Evolutionary conservation across 306 rosid species (phyloP).

Genomic region (Glycyrrhiza uralensis): DNA sequence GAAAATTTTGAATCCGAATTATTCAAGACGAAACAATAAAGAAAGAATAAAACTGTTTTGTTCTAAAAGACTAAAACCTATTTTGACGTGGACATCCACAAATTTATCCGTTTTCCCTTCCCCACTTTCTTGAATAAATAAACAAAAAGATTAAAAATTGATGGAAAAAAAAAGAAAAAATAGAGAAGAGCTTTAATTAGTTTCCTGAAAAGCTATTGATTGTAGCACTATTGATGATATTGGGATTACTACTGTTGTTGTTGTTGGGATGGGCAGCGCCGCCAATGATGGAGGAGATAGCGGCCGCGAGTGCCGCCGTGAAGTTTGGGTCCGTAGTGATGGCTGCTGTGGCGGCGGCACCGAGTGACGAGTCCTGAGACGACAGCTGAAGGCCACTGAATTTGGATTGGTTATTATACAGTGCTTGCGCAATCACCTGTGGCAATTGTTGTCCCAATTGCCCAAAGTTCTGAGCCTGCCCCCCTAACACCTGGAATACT

Average conservation of each 20-base stretch:
- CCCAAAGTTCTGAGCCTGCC: conserved; percentile 48
- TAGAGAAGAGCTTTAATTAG: conserved; percentile 21
- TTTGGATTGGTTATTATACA: conserved; percentile 77
- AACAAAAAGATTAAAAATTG: neutral
- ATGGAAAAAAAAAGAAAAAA: neutral
- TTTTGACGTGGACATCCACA: conserved; percentile 36
- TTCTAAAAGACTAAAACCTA: neutral
- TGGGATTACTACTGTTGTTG: neutral
- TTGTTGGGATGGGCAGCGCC: conserved; percentile 40
- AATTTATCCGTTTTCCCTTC: conserved; percentile 37
- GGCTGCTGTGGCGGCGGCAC: conserved; percentile 73
- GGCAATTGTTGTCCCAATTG: conserved; percentile 17
- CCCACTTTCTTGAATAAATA: conserved; percentile 14
- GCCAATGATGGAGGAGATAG: conserved; percentile 84
- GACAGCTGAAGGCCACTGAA: conserved; percentile 90
- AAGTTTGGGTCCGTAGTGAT: conserved; percentile 85
- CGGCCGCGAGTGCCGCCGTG: conserved; percentile 87
- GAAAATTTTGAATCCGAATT: conserved; percentile 30
- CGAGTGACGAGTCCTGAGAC: conserved; percentile 62
- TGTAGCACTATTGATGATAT: conserved; percentile 32
- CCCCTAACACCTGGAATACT: conserved; percentile 44
- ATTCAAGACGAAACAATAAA: conserved; percentile 39
- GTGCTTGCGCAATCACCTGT: conserved; percentile 49
- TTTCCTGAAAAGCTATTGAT: conserved; percentile 56
- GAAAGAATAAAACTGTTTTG: conserved; percentile 32